Evolutionary conservation across 768 basidiomycete genomes (phyloP).

Genomic region (Paxillus ammoniavirescens): DNA sequence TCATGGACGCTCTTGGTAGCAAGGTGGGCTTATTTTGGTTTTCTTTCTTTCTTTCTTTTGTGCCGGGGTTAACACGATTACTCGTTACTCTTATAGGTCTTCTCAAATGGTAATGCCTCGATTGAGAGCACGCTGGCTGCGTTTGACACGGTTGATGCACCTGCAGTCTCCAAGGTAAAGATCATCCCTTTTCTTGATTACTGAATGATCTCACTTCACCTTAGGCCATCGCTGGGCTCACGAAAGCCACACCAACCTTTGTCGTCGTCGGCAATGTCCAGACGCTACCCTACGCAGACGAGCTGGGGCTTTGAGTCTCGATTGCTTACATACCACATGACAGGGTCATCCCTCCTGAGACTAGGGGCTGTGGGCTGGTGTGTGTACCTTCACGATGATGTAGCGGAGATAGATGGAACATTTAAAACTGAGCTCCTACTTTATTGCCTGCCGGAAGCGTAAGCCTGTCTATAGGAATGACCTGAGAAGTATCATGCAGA

Average conservation of each 20-base stretch:
- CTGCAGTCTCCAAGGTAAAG: constrained; percentile 67
- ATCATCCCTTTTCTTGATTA: neutral
- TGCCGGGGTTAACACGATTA: neutral
- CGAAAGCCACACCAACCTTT: constrained; percentile 79
- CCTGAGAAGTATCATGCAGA: too few species aligned
- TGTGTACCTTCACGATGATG: neutral
- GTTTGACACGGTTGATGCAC: constrained; percentile 66
- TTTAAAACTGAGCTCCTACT: neutral
- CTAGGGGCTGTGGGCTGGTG: too few species aligned
- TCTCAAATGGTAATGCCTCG: constrained; percentile 54
- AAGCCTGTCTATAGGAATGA: too few species aligned
- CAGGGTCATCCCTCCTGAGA: too few species aligned
- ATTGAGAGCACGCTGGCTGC: constrained; percentile 62
- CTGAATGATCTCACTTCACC: neutral
- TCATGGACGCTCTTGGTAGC: constrained; percentile 58
- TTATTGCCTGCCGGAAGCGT: too few species aligned
- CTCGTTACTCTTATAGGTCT: constrained; percentile 45
- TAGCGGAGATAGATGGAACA: constrained; percentile 18
- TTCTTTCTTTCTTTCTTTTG: constrained; percentile 1
- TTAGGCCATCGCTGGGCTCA: constrained; percentile 58
- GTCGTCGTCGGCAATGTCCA: constrained; percentile 82
- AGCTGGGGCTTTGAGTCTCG: constrained; percentile 64
- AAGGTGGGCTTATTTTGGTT: constrained; percentile 46
- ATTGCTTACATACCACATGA: neutral
- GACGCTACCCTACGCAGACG: constrained; percentile 79